Evolutionary conservation across 331 rosid species (phyloP), one percentile per base, ranked within the genome.

Genomic region (Malus hybrid): DNA sequence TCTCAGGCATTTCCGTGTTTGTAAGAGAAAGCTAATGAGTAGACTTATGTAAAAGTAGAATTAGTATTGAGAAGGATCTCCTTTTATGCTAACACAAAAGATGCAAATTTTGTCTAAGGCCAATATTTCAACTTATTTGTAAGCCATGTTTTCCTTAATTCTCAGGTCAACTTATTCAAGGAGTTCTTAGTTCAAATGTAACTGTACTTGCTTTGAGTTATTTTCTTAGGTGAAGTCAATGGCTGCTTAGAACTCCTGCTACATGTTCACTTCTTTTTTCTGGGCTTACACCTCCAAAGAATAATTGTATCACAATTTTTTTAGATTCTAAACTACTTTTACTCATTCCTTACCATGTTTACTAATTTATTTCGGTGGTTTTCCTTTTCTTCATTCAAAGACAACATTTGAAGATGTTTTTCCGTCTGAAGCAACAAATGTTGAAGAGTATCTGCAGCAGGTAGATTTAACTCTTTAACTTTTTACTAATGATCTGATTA

Each of bases 361-460:
- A 72, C 76, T 72, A 59, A 72, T 46, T 63, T 64, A 16, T 73
- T 8, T 33, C 16, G 31, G 72, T 18, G 13, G 20, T 64, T 52
- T 14, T 3, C 29, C 15, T 54, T 67, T 67, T 69, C 65, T 67
- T 31, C 67, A 32, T 74, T 81, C 70, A 70, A 80, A 92, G 99
- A 92, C 99, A 80, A 92, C 99, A 73, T 92, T 90, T 84, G 99
- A 94, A 86, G 99, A 94, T 80, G 97, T 90, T 75, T 94, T 94
- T 83, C 99, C 97, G 65, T 97, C 93, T 6, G 99, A 94, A 82
- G 97, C 99, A 64, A 88, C 97, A 55, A 94, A 89, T 31, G 90
- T 94, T n/a, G 97, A 94, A 84, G 99, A 94, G 77, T 94, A 94
- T 83, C 87, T 92, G 83, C 97, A 94, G 88, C 97, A 94, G 97